Conservation (phyloP, 345 rosid species). For the Populus pruinosa region DNA sequence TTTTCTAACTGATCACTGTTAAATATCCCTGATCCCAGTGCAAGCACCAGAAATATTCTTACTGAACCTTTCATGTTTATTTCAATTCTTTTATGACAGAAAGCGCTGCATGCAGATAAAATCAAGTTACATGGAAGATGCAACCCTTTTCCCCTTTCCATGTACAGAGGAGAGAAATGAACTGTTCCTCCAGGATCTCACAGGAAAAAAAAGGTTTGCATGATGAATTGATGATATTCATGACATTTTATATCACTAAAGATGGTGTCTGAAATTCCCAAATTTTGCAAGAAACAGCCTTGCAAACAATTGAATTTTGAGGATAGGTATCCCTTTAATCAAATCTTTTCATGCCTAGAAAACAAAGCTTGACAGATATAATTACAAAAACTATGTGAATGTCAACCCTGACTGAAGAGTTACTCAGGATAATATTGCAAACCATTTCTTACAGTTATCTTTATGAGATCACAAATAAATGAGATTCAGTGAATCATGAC, state of each 20-base stretch:
- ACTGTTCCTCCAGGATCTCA: background rate
- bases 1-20: background rate
- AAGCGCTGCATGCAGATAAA: background rate
- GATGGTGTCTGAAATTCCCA: background rate
- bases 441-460: background rate
- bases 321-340: background rate
- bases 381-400: background rate
- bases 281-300: background rate
- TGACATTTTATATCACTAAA: background rate
- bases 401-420: background rate
- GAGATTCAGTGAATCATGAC: background rate
- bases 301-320: background rate
- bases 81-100: background rate
- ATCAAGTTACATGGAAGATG: background rate
- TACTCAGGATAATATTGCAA: background rate
- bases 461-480: background rate
- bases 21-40: slow-evolving; percentile 1
- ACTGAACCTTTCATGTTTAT: background rate
- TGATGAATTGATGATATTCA: background rate
- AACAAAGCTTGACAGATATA: background rate
- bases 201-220: background rate
- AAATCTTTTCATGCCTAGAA: background rate
- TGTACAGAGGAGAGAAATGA: background rate
- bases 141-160: background rate
- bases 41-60: background rate